These are phyloP conservation scores for Eimeria tenella DNA, from an alignment of 169 alveolate species.

Conservation along the genomic window DNA sequence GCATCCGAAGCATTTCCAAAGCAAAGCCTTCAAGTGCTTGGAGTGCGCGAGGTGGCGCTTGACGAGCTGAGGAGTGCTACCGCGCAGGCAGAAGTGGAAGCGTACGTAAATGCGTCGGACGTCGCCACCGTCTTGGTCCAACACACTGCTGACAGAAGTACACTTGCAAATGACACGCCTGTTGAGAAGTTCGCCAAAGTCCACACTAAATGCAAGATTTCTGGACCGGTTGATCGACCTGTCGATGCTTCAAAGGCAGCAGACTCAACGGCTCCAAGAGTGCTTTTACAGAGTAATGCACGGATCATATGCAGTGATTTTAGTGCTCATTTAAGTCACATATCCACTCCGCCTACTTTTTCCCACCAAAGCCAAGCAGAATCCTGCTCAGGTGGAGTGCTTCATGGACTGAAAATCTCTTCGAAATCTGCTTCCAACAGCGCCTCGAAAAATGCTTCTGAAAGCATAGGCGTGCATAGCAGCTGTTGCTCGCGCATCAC, in stretches of 20 bases:
- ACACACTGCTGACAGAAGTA: background rate
- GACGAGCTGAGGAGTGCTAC: background rate
- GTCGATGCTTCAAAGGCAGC: background rate
- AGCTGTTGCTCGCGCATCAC: conserved; percentile 41
- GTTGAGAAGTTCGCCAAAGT: background rate
- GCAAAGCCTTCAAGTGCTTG: background rate
- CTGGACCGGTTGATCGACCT: background rate
- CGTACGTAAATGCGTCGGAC: background rate
- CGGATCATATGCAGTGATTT: conserved; percentile 47
- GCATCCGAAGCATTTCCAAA: background rate
- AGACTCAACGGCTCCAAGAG: background rate
- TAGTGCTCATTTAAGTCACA: background rate
- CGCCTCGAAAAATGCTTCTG: no score
- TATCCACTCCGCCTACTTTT: conserved; percentile 17
- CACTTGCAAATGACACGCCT: background rate
- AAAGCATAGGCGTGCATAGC: background rate
- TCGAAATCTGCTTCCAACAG: background rate
- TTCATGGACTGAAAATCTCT: background rate
- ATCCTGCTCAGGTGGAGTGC: background rate
- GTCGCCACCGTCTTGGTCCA: background rate
- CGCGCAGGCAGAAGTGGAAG: background rate
- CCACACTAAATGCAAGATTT: background rate
- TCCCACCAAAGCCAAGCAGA: background rate
- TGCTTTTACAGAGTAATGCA: conserved; percentile 5
- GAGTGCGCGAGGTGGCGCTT: background rate